Conservation (phyloP, 306 rosid genomes). For the Comarum palustre region DNA sequence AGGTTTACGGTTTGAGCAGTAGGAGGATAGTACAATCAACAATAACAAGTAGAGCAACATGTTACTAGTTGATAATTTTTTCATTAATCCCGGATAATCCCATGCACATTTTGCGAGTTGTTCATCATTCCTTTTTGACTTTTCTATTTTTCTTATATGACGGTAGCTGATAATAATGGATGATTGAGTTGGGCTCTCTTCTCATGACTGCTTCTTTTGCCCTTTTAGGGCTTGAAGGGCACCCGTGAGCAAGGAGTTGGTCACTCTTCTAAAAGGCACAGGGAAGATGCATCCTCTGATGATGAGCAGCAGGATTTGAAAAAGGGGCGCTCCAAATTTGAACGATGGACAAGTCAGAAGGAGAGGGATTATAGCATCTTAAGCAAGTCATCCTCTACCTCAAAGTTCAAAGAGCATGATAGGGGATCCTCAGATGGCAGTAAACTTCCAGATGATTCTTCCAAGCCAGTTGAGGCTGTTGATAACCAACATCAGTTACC, state of each 20-base stretch:
- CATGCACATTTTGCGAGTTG: background rate
- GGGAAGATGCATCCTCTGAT: conserved; percentile 60
- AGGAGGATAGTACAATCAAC: background rate
- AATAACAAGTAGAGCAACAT: conserved; percentile 4
- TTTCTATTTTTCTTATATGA: background rate
- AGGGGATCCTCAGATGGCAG: conserved; percentile 51
- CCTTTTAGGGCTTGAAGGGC: conserved; percentile 65
- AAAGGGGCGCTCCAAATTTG: conserved; percentile 90
- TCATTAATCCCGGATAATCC: background rate
- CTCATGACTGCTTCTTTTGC: conserved; percentile 23
- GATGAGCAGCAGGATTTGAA: conserved; percentile 72
- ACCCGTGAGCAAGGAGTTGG: conserved; percentile 45
- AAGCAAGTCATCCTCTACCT: conserved; percentile 58
- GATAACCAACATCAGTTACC: conserved; percentile 43
- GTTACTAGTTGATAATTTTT: background rate
- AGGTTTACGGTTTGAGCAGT: background rate
- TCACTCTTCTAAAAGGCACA: conserved; percentile 50
- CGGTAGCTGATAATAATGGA: conserved; percentile 1
- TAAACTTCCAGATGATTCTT: conserved; percentile 53
- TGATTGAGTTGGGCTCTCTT: conserved; percentile 23
- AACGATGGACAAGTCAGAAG: conserved; percentile 95
- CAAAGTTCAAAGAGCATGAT: conserved; percentile 50
- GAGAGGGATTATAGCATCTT: conserved; percentile 66
- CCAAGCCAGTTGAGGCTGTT: conserved; percentile 40
- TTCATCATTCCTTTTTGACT: background rate